Conservation (phyloP, 768 basidiomycete genomes). For the Suillus clintonianus region DNA sequence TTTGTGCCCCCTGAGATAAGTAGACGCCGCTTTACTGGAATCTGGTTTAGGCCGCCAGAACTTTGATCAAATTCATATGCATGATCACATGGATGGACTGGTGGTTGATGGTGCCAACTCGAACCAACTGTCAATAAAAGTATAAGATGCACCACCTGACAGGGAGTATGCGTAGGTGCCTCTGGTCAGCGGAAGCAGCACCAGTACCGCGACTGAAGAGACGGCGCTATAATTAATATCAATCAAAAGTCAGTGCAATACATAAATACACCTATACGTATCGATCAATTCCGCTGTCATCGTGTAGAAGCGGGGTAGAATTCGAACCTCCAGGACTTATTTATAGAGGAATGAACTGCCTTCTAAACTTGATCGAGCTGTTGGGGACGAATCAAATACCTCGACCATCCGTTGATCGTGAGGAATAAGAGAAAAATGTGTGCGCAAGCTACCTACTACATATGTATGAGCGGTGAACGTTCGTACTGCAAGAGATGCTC, state of each 20-base stretch:
- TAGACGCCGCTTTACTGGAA: not conserved
- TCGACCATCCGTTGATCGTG: too few relatives aligned
- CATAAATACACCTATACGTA: not conserved
- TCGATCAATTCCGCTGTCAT: not conserved
- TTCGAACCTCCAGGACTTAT: not conserved
- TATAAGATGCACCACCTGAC: not conserved
- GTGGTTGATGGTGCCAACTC: not conserved
- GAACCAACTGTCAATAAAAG: not conserved
- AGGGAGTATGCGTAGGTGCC: not conserved
- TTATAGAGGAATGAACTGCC: not conserved
- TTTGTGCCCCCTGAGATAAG: too few relatives aligned
- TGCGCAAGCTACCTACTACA: too few relatives aligned
- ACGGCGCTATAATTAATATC: not conserved
- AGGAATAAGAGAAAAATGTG: too few relatives aligned
- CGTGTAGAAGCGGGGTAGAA: not conserved
- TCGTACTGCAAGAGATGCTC: too few relatives aligned
- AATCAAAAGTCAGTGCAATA: not conserved
- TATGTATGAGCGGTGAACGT: too few relatives aligned
- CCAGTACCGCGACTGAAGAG: too few relatives aligned
- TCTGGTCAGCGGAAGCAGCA: too few relatives aligned
- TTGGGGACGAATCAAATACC: not conserved
- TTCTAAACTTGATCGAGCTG: not conserved
- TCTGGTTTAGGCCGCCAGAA: not conserved
- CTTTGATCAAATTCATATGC: not conserved
- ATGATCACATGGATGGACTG: not conserved